A percentile compares a stretch with the other conserved stretches of the same genome.
These are phyloP conservation scores for Corylus americana DNA, from an alignment of 306 rosid species.

Conservation along the genomic window DNA sequence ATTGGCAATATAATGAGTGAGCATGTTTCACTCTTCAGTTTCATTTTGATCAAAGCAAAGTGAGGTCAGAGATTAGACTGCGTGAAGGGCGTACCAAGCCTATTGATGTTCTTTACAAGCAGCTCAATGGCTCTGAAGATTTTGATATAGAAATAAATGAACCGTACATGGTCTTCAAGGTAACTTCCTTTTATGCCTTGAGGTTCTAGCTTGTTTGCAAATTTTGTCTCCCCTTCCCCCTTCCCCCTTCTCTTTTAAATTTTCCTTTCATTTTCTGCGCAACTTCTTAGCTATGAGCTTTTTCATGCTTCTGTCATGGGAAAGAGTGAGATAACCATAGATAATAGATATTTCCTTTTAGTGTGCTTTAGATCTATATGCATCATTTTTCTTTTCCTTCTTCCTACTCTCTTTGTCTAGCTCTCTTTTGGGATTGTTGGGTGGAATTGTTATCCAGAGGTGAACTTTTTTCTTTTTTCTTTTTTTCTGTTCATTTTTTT, in stretches of 20 bases:
- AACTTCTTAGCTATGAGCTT: background rate
- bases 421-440: background rate
- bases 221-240: background rate
- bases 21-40: slow-evolving; percentile 53
- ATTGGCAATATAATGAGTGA: slow-evolving; percentile 22
- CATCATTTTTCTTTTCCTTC: background rate
- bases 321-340: background rate
- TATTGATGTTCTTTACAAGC: slow-evolving; percentile 85
- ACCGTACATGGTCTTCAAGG: slow-evolving; percentile 97
- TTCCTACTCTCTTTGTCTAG: background rate
- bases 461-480: background rate
- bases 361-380: background rate
- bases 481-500: background rate
- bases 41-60: slow-evolving; percentile 97
- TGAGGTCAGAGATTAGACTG: slow-evolving; percentile 95
- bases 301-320: slow-evolving; percentile 3
- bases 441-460: background rate
- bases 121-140: slow-evolving; percentile 82
- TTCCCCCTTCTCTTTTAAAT: background rate
- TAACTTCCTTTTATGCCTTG: slow-evolving; percentile 25
- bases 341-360: background rate
- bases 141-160: slow-evolving; percentile 85
- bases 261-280: background rate
- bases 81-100: slow-evolving; percentile 97
- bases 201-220: background rate